A percentile compares a stretch with the other conserved stretches of the same genome.
Conservation (phyloP, 768 basidiomycete genomes). For the Mycena filopes region DNA sequence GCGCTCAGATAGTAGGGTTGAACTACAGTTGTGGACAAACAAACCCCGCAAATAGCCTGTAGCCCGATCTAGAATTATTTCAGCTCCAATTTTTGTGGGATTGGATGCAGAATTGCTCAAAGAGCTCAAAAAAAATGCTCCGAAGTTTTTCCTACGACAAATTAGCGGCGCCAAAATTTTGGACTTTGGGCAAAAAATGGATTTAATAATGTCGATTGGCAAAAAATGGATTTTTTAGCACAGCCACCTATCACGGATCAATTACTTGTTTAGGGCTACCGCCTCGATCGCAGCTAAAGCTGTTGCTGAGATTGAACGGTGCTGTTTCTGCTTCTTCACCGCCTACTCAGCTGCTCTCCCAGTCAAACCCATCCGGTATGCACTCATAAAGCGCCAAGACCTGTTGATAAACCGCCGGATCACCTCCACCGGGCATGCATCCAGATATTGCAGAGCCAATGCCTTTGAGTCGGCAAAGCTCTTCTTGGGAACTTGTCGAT, state of each 20-base stretch:
- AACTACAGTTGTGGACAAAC: slow-evolving; percentile 21
- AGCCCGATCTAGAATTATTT: slow-evolving; percentile 10
- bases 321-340: slow-evolving; percentile 40
- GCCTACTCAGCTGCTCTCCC: slow-evolving; percentile 45
- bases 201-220: neutral
- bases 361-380: slow-evolving; percentile 38
- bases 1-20: too few species aligned
- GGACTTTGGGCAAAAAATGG: neutral
- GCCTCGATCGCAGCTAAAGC: slow-evolving; percentile 37
- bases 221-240: slow-evolving; percentile 23
- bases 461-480: slow-evolving; percentile 5
- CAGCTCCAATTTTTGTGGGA: neutral
- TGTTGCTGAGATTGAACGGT: slow-evolving; percentile 31
- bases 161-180: slow-evolving; percentile 12
- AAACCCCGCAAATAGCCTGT: slow-evolving; percentile 17
- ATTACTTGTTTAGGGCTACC: neutral
- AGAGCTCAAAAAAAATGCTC: slow-evolving; percentile 20
- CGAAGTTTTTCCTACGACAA: slow-evolving; percentile 24
- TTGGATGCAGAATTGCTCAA: neutral
- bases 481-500: slow-evolving; percentile 5
- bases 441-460: slow-evolving; percentile 6
- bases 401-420: slow-evolving; percentile 16
- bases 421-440: slow-evolving; percentile 11
- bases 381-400: slow-evolving; percentile 29
- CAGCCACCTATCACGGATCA: slow-evolving; percentile 11